Conservation (phyloP, 2,329 filamentous ascomycete species). For the Leptographium radiaticola region DNA sequence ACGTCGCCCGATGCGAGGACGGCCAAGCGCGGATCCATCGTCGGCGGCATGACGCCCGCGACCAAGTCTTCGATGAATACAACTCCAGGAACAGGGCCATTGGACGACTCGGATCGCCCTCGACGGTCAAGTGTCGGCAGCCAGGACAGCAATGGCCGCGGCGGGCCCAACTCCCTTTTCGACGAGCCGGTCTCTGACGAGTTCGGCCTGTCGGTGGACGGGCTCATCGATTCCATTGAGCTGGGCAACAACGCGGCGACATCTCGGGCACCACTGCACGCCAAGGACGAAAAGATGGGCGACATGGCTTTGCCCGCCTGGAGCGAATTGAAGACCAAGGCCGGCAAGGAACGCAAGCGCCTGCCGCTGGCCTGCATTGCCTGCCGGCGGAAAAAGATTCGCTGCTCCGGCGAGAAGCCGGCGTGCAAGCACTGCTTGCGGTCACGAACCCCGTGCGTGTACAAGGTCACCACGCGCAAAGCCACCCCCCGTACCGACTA, state of each 20-base stretch:
- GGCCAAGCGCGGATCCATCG: background rate
- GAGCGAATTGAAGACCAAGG: conserved; percentile 80
- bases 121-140: conserved; percentile 11
- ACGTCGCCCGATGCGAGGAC: background rate
- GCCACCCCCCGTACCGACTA: conserved; percentile 92
- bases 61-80: background rate
- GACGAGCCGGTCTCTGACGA: conserved; percentile 45
- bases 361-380: conserved; percentile 90
- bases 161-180: conserved; percentile 28
- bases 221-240: conserved; percentile 39
- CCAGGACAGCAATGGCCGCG: conserved; percentile 27
- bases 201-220: conserved; percentile 37
- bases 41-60: background rate
- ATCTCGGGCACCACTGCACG: conserved; percentile 4
- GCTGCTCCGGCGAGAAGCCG: conserved; percentile 94
- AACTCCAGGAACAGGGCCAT: background rate
- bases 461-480: conserved; percentile 92
- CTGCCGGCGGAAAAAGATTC: conserved; percentile 92
- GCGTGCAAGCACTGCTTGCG: conserved; percentile 92
- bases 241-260: conserved; percentile 11
- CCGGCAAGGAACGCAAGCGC: conserved; percentile 89
- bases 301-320: conserved; percentile 41
- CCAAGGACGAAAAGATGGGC: conserved; percentile 45
- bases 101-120: background rate
- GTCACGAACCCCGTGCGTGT: conserved; percentile 89